phyloP scores from a whole-genome alignment of 257 asterid genomes.

The Ligustrum vulgare region DNA sequence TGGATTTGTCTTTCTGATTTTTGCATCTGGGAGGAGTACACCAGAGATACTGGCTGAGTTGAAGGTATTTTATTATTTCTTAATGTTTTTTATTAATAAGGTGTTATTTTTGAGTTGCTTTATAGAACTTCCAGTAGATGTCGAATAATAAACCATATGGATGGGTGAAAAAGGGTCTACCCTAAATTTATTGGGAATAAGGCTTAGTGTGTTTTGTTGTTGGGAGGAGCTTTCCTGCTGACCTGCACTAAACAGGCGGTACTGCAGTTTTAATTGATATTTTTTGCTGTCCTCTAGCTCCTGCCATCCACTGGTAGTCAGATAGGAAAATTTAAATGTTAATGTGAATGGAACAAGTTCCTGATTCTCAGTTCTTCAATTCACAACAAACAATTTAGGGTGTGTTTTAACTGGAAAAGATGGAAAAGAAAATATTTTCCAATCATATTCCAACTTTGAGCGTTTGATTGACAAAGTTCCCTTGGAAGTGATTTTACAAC shows the following conservation, averaged over 20 bases:
- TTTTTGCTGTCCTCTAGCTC: not conserved
- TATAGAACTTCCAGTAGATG: not conserved
- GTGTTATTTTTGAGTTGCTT: not conserved
- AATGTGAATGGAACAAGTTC: not conserved
- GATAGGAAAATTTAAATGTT: not conserved
- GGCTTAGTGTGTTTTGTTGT: not conserved
- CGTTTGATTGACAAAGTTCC: too few relatives aligned
- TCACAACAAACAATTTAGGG: not conserved
- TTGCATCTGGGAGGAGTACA: conserved; percentile 87
- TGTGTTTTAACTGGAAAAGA: not conserved
- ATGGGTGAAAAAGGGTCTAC: not conserved
- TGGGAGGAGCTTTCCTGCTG: not conserved
- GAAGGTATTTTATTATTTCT: conserved; percentile 51
- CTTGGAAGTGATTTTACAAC: too few relatives aligned
- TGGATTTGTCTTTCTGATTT: conserved; percentile 85
- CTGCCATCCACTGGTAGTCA: not conserved
- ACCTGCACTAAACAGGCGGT: not conserved
- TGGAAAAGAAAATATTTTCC: too few relatives aligned
- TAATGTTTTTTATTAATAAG: not conserved
- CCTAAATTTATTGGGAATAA: not conserved
- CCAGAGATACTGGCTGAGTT: conserved; percentile 84
- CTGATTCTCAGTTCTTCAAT: not conserved
- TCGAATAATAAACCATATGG: not conserved
- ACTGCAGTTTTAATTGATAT: not conserved
- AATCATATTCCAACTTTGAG: too few relatives aligned